Evolutionary conservation across 495 filamentous ascomycete genomes (phyloP), one percentile per base, ranked within the genome.

Genomic region (Talaromyces thailandensis): DNA sequence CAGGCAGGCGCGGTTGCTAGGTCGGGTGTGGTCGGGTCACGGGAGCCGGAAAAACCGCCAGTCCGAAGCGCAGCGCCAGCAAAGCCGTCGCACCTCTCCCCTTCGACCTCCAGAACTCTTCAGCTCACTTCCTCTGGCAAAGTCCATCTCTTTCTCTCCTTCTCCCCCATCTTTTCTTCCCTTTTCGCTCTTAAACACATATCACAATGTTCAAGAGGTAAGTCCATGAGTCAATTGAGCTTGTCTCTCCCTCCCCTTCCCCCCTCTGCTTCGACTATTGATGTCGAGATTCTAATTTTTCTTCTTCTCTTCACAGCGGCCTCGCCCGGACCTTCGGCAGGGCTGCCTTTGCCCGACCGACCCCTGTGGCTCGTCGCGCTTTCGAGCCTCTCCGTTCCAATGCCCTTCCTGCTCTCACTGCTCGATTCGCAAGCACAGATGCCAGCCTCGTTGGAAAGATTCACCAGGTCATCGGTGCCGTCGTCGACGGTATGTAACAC

Each of bases 191-290:
- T 76, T 76, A 72, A 74, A 76, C 75, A 79, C 76, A 55, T 68
- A 65, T 80, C 85, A 90, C 77, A 81, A 93, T 93, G 89, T 90
- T 90, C 83, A 91, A 90, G 88, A 92, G 89, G 89, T 93, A 79
- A 78, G 87, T 80, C 55, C 37, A 57, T 29, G 62, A 45, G 63
- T 61, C 50, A 60, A 12, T 56, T 58, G 40, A 52, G 16, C 52
- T 62, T 62, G 45, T 50, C 64, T 68, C 75, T 81, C 79, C 81
- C 76, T 66, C 68, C 60, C 71, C 71, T 79, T 74, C 79, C 62
- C 69, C 62, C 69, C 67, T 76, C 80, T 70, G 78, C 73, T 66
- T 69, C 73, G 72, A 40, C 35, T 59, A 63, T 64, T 61, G 63
- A 61, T 68, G 66, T 66, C 78, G 66, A 72, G 65, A 62, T 40